A percentile compares a stretch with the other conserved stretches of the same genome.
Evolutionary conservation across 352 stramenopile genomes (phyloP).

Genomic region (Globisporangium parvum): DNA sequence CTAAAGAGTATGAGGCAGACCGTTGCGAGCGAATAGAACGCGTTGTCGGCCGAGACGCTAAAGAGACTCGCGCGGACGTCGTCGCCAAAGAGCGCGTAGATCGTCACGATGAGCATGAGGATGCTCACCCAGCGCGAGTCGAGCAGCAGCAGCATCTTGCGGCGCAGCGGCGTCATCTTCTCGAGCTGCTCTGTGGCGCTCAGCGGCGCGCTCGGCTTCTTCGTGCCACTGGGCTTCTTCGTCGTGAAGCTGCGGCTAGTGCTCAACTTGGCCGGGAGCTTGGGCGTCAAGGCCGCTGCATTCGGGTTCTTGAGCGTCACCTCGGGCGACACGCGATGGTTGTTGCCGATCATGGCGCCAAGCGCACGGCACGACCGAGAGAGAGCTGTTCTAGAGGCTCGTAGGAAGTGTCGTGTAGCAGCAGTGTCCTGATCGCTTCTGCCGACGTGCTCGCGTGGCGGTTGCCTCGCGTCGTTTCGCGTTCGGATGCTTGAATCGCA

Average conservation of each 20-base stretch:
- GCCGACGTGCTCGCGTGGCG: not conserved
- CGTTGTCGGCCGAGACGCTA: constrained; percentile 59
- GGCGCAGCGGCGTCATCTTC: constrained; percentile 29
- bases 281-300: constrained; percentile 44
- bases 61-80: constrained; percentile 85
- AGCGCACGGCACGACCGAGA: no score
- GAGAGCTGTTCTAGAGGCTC: no score
- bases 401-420: no score
- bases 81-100: constrained; percentile 91
- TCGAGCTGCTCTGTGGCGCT: constrained; percentile 33
- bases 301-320: constrained; percentile 63
- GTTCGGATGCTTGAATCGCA: not conserved
- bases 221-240: constrained; percentile 14
- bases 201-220: constrained; percentile 11
- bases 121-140: constrained; percentile 72
- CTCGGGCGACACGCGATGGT: constrained; percentile 66
- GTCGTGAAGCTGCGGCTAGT: constrained; percentile 20
- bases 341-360: constrained; percentile 20
- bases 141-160: constrained; percentile 39
- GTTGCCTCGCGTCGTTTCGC: not conserved
- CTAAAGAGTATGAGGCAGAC: constrained; percentile 87
- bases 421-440: not conserved
- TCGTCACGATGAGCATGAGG: constrained; percentile 87
- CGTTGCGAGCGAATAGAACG: constrained; percentile 82
- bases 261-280: constrained; percentile 42